Conservation (phyloP, 345 rosid species). For the Citrus glauca region DNA sequence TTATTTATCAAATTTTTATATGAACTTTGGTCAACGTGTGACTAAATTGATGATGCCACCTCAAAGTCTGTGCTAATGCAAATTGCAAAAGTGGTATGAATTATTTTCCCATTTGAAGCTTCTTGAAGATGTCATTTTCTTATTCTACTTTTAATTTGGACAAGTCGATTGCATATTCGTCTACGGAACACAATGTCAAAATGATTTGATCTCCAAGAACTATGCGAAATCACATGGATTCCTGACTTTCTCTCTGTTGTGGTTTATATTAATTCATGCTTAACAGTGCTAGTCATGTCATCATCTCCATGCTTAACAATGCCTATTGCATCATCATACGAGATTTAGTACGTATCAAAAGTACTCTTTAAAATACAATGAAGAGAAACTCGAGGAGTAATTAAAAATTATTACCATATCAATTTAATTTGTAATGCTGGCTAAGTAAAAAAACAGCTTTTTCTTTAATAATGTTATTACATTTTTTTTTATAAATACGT, state of each 20-base stretch:
- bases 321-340: background rate
- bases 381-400: background rate
- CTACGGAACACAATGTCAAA: background rate
- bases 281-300: background rate
- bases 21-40: background rate
- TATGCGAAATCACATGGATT: background rate
- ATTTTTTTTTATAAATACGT: too few species aligned
- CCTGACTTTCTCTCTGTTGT: background rate
- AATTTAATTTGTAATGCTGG: background rate
- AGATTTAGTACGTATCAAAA: background rate
- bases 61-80: background rate
- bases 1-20: background rate
- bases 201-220: background rate
- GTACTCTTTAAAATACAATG: background rate
- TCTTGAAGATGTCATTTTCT: conserved; percentile 7
- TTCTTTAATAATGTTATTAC: too few species aligned
- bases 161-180: conserved; percentile 5
- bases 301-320: background rate
- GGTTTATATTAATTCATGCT: background rate
- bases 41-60: background rate
- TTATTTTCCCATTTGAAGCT: background rate
- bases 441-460: too few species aligned
- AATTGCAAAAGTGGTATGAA: background rate
- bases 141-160: background rate
- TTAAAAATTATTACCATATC: background rate